These are phyloP conservation scores for Boletus speciosus DNA, from an alignment of 768 basidiomycete species.

Conservation along the genomic window DNA sequence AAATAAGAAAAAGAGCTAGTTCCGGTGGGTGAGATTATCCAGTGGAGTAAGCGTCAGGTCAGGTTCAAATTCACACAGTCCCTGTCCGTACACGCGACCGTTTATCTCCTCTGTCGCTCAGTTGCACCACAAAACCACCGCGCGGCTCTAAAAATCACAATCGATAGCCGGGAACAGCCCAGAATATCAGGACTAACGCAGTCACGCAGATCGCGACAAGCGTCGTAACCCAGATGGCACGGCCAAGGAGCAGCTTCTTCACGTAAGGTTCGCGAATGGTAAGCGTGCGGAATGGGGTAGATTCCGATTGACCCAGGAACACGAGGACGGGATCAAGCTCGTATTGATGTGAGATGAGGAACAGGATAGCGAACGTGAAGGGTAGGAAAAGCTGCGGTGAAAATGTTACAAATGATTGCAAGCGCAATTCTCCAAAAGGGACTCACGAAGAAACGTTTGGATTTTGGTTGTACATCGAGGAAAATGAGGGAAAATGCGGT, in stretches of 20 bases:
- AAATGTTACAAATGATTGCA: conserved; percentile 3
- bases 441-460: conserved; percentile 93
- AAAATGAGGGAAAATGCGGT: conserved; percentile 90
- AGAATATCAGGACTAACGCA: conserved; percentile 87
- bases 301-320: conserved; percentile 91
- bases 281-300: conserved; percentile 93
- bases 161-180: conserved; percentile 92
- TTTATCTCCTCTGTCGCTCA: conserved; percentile 2
- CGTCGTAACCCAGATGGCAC: conserved; percentile 87
- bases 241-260: conserved; percentile 80
- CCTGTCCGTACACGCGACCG: conserved; percentile 9
- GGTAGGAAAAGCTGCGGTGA: conserved; percentile 82
- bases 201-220: conserved; percentile 75
- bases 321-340: conserved; percentile 96
- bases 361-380: conserved; percentile 83
- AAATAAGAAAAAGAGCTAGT: conserved; percentile 27
- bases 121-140: conserved; percentile 5
- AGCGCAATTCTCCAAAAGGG: not conserved
- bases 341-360: conserved; percentile 94
- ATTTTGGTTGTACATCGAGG: conserved; percentile 88
- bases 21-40: conserved; percentile 22
- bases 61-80: conserved; percentile 17
- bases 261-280: conserved; percentile 93
- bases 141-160: conserved; percentile 42
- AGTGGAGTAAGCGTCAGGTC: conserved; percentile 12